A percentile compares a stretch with the other conserved stretches of the same genome.
phyloP scores from a whole-genome alignment of 2,329 filamentous ascomycete genomes.

The Fusarium nodosum region DNA sequence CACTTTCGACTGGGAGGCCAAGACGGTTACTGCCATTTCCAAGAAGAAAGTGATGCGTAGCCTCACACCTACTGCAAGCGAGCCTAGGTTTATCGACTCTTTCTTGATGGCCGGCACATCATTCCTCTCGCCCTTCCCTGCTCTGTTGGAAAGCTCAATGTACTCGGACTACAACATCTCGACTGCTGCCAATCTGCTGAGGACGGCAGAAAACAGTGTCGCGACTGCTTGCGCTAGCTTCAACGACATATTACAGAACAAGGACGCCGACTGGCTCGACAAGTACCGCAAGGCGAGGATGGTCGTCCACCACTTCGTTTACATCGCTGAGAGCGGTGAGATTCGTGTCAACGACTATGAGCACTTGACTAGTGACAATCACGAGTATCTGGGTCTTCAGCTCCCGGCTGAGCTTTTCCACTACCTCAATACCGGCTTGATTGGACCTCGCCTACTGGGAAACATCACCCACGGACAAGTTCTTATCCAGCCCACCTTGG shows the following conservation, averaged over 20 bases:
- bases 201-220: constrained; percentile 76
- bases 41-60: constrained; percentile 79
- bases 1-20: constrained; percentile 75
- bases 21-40: constrained; percentile 71
- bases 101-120: constrained; percentile 85
- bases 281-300: constrained; percentile 89
- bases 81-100: constrained; percentile 85
- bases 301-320: constrained; percentile 88
- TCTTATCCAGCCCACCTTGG: constrained; percentile 84
- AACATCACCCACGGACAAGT: constrained; percentile 86
- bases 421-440: constrained; percentile 86
- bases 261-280: constrained; percentile 82
- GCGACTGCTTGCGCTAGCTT: constrained; percentile 81
- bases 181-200: constrained; percentile 83
- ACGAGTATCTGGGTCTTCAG: constrained; percentile 90
- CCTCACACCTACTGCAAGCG: constrained; percentile 72
- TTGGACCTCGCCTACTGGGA: constrained; percentile 83
- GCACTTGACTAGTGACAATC: constrained; percentile 83
- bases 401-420: constrained; percentile 91
- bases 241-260: constrained; percentile 80
- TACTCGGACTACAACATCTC: constrained; percentile 73
- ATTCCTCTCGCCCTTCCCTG: constrained; percentile 84
- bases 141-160: constrained; percentile 72
- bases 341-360: constrained; percentile 81
- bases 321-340: constrained; percentile 82